These are phyloP conservation scores for Phytophthora ohioensis DNA, from an alignment of 352 stramenopile genomes.

Conservation along the genomic window DNA sequence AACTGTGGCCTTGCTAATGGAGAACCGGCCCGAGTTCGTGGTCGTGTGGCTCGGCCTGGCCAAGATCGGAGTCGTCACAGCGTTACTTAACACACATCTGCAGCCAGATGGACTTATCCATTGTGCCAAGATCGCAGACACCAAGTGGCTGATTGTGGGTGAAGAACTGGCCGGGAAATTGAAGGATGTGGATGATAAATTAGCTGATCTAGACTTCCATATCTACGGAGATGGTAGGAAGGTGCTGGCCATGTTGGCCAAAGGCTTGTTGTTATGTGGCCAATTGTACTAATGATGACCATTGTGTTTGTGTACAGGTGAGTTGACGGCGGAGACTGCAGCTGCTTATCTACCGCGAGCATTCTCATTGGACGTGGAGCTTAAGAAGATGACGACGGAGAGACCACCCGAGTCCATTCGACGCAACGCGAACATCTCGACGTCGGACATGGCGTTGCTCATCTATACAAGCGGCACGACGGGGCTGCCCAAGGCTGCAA, in stretches of 20 bases:
- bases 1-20: constrained; percentile 85
- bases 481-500: constrained; percentile 78
- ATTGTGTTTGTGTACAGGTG: constrained; percentile 21
- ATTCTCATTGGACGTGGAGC: constrained; percentile 53
- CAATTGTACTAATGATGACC: constrained; percentile 3
- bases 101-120: constrained; percentile 76
- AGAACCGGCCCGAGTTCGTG: constrained; percentile 89
- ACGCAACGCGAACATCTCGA: constrained; percentile 44
- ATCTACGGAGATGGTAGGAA: constrained; percentile 61
- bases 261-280: not conserved
- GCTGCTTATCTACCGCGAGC: constrained; percentile 44
- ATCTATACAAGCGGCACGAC: constrained; percentile 92
- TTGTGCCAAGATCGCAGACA: constrained; percentile 70
- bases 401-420: constrained; percentile 39
- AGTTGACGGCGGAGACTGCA: constrained; percentile 20
- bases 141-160: constrained; percentile 76
- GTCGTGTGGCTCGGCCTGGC: constrained; percentile 83
- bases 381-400: constrained; percentile 40
- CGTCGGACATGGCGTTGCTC: constrained; percentile 72
- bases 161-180: constrained; percentile 66
- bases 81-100: constrained; percentile 87
- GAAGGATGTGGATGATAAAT: constrained; percentile 32
- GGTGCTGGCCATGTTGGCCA: no score
- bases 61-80: constrained; percentile 87
- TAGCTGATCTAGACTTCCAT: constrained; percentile 57